These are phyloP conservation scores for Phoenix dactylifera DNA, from an alignment of 176 grass and related monocot genomes.

Conservation along the genomic window DNA sequence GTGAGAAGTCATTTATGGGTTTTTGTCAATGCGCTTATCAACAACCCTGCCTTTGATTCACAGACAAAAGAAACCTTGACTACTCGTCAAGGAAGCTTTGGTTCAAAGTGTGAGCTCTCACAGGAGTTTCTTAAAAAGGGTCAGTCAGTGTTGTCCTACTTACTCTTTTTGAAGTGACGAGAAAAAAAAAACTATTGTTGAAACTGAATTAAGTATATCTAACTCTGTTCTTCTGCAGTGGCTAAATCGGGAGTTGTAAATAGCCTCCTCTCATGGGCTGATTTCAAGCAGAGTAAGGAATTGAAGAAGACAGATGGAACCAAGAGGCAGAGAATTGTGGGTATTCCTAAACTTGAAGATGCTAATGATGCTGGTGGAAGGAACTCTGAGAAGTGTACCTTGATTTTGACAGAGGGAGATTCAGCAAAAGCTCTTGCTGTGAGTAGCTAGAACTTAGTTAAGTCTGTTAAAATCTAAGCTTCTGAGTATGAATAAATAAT, in stretches of 20 bases:
- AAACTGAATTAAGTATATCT: no score
- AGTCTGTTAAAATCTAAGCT: not conserved
- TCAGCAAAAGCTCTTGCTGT: conserved; percentile 94
- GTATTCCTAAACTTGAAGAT: conserved; percentile 82
- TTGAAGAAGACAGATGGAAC: conserved; percentile 86
- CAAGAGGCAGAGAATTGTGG: conserved; percentile 59
- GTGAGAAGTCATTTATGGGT: conserved; percentile 83
- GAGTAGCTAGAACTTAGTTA: conserved; percentile 15
- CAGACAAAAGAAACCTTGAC: conserved; percentile 96
- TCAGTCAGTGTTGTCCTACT: conserved; percentile 23
- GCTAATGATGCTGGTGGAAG: conserved; percentile 86
- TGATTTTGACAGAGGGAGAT: conserved; percentile 95
- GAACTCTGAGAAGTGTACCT: conserved; percentile 59
- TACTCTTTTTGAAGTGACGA: no score
- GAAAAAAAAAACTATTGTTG: no score
- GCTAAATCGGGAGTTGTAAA: conserved; percentile 41
- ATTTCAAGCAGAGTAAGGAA: conserved; percentile 84
- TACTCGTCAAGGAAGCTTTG: conserved; percentile 76
- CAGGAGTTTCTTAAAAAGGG: conserved; percentile 56
- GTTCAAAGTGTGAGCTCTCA: conserved; percentile 67
- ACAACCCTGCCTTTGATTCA: conserved; percentile 95
- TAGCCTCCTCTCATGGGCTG: conserved; percentile 76
- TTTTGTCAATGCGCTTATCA: conserved; percentile 81
- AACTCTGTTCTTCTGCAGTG: conserved; percentile 31
- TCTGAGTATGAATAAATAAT: not conserved